Evolutionary conservation across 1,284 basidiomycete genomes (phyloP), one percentile per base, ranked within the genome.

Genomic region (Apiotrichum sp.): DNA sequence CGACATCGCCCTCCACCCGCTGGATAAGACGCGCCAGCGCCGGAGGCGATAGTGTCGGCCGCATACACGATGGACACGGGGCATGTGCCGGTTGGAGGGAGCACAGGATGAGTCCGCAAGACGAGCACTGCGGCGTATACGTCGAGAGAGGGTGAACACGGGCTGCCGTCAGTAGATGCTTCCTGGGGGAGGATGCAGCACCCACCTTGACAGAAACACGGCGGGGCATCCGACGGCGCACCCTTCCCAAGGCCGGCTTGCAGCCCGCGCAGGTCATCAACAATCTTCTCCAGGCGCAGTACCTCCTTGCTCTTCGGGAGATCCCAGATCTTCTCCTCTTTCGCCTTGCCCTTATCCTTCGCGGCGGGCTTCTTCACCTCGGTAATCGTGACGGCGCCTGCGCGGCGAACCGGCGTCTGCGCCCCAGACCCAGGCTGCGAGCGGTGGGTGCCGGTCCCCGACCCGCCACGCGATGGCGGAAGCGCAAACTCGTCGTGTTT

Each of bases 171-270:
- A n/a, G 29, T 11, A 66, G 14, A 35, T 6, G 22, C 22, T 22
- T 22, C 22, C 22, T n/a, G n/a, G n/a, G n/a, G n/a, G n/a, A n/a
- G n/a, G n/a, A n/a, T n/a, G n/a, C n/a, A 11, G 5, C 16, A 48
- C 73, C 57, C 49, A 78, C 77, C 75, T 57, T 75, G 73, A 57
- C 77, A 78, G 62, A 78, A 78, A 58, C 77, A 78, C 3, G 65
- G 62, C 31, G 54, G 45, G 22, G 52, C 47, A 16, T 62, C 63
- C 11, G 59, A 57, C 14, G 42, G 11, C 7, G 43, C 31, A 4
- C 32, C 48, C 53, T 71, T 69, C 6, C 64, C 68, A 31, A 66
- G 58, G 29, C 65, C 67, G 54, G 67, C 65, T 22, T 22, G 22
- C 35, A 74, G 53, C 11, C 35, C 57, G 43, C 59, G 59, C 55